Percentiles rank a stretch among this genome's conserved stretches.
Evolutionary conservation across 1,139 yeast species (phyloP).

Genomic region (Yamadazyma dendronema): DNA sequence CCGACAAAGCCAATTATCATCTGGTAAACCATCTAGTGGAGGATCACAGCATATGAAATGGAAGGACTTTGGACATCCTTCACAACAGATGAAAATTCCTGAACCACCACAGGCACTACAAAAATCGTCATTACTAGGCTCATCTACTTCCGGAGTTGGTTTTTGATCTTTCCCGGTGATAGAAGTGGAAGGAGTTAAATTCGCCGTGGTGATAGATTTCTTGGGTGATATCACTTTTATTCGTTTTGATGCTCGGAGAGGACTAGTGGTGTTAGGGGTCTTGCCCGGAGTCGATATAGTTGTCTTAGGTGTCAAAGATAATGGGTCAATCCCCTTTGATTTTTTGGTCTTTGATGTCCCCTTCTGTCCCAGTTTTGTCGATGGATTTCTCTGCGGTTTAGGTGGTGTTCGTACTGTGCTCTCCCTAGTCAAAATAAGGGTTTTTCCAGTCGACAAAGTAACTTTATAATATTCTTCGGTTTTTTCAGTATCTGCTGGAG

Average conservation of each 20-base stretch:
- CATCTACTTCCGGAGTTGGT: constrained; percentile 12
- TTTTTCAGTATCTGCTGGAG: neutral
- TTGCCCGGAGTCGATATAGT: neutral
- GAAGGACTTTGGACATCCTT: constrained; percentile 86
- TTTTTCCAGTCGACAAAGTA: constrained; percentile 11
- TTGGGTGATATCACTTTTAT: constrained; percentile 45
- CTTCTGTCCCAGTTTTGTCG: neutral
- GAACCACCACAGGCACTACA: constrained; percentile 87
- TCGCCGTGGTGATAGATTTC: constrained; percentile 27
- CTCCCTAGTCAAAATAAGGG: constrained; percentile 29
- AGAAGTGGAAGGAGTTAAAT: constrained; percentile 25
- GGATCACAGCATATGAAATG: constrained; percentile 92
- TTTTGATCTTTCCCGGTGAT: constrained; percentile 7
- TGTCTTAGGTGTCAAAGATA: constrained; percentile 1
- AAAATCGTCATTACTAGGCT: constrained; percentile 72
- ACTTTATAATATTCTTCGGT: constrained; percentile 7
- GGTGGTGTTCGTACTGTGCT: constrained; percentile 33
- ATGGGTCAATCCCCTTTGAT: neutral
- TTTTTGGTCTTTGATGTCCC: neutral
- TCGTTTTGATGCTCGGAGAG: constrained; percentile 25
- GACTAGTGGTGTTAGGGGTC: constrained; percentile 10
- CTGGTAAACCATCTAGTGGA: constrained; percentile 80
- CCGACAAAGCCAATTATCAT: constrained; percentile 86
- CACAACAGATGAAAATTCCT: constrained; percentile 91
- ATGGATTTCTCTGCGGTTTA: constrained; percentile 8